Base-by-base conservation (phyloP, 2,329 filamentous ascomycete species). In the Trichoderma sp. region DNA sequence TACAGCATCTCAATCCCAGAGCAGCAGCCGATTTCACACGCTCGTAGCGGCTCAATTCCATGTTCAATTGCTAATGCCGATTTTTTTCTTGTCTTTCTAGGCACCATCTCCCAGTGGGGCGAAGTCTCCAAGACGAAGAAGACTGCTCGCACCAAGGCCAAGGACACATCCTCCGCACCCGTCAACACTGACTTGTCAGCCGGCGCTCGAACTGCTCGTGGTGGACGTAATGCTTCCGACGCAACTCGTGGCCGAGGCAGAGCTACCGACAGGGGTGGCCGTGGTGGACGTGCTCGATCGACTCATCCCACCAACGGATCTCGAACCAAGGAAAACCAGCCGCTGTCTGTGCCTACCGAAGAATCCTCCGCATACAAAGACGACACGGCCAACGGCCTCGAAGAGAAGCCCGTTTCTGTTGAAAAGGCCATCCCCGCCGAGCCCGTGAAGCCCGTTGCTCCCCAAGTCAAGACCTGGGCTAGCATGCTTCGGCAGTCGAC, bases 71-170 rank as follows among this genome's bases (percentile, higher is more conserved):
- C 79, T 80, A 66, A 80, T 77, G 60, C 29, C 29, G 3, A 41
- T 16, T 71, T 62, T 71, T 60, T 45, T 29, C 50, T 65, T 76
- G n/a, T 78, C 74, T 59, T 64, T 78, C 76, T 81, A 95, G 94
- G 94, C 81, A 90, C 91, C 79, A 93, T 95, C 81, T 92, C 94
- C 78, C 93, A 95, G 87, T 97, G 95, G 91, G 92, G 92, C 80
- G 93, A 96, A 84, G 94, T 97, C 79, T 93, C 93, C 79, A 94
- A 94, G 88, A 90, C 91, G 81, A 93, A 93, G 87, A 95, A 95
- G 88, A 91, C 93, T 80, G 88, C 91, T 80, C 91, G 92, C 84
- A 89, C 92, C 79, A 96, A 95, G 89, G 87, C 88, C 77, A 93
- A 93, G 85, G 91, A 94, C 73, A 84, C 88, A 76, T 85, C 88